Conservation (phyloP, 495 filamentous ascomycete genomes). For the Penicillium macrosclerotiorum region DNA sequence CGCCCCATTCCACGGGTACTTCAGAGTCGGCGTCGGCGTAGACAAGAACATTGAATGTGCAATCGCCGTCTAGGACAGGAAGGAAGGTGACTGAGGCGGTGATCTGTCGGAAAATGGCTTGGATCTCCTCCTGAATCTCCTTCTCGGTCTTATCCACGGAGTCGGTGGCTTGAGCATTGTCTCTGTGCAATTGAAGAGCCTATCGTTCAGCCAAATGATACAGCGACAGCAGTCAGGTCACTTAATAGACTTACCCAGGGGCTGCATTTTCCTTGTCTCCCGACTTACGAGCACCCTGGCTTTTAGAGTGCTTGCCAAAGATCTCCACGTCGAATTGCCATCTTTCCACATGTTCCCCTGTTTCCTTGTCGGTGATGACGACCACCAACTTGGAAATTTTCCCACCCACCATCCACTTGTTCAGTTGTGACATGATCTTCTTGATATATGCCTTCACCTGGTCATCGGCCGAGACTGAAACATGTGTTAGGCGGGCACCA, state of each 20-base stretch:
- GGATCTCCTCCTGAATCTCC: conserved; percentile 93
- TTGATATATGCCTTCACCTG: conserved; percentile 99
- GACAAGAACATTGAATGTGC: conserved; percentile 97
- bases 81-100: conserved; percentile 97
- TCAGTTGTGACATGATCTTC: conserved; percentile 95
- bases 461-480: conserved; percentile 81
- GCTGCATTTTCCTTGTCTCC: conserved; percentile 62
- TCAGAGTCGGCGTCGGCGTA: conserved; percentile 97
- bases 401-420: conserved; percentile 92
- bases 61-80: conserved; percentile 86
- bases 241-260: conserved; percentile 47
- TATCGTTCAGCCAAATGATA: not conserved
- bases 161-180: conserved; percentile 30
- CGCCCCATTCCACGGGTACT: conserved; percentile 97
- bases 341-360: conserved; percentile 89
- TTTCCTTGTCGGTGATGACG: conserved; percentile 93
- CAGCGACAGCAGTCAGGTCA: not conserved
- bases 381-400: conserved; percentile 97
- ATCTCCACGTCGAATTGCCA: conserved; percentile 99
- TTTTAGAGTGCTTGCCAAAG: conserved; percentile 56
- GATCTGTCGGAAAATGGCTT: conserved; percentile 94
- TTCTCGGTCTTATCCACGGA: conserved; percentile 76
- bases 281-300: conserved; percentile 46
- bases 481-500: conserved; percentile 12
- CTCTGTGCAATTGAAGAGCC: conserved; percentile 19